Base-by-base conservation (phyloP, 495 filamentous ascomycete genomes). In the Penicillium samsonianum region DNA sequence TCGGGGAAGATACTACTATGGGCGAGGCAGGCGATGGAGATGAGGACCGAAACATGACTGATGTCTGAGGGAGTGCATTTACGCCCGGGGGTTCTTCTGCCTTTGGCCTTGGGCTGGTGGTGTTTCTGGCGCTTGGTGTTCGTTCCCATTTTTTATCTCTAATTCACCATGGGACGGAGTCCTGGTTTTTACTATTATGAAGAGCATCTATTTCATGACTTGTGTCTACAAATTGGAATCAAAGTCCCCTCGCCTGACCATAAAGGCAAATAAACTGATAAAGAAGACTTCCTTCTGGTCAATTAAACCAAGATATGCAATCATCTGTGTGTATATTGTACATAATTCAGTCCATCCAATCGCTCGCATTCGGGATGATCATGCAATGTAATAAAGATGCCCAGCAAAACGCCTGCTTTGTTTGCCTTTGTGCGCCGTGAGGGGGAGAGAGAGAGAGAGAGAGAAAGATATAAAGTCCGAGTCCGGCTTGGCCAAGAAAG, bases 1-100 rank as follows among this genome's bases (percentile, higher is more conserved):
- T 84, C 69, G 73, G 82, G 53, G 67, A 86, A 46, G 65, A 76
- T 57, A 67, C 76, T 60, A 60, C 74, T 52, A 78, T 85, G 78
- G 55, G 78, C 60, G 62, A 85, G 55, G 63, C 68, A 22, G 63
- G 68, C 5, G 72, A 73, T 55, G 72, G 59, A 10, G 73, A 73
- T 41, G 73, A 63, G 43, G 79, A 80, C 62, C 72, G 71, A 37
- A 71, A 77, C n/a, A 81, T 82, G 80, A 74, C 72, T 50, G 79
- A 80, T 71, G 74, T 67, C 58, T 79, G 62, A 67, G 31, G 1
- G 22, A 14, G 26, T 55, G 22, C 35, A 25, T 45, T 55, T 31
- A 47, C 11, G 50, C 12, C 22, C 41, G 25, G 23, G 22, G 40
- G 38, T 44, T 38, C n/a, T 48, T 55, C 20, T 54, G 35, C 20